Percentiles rank a stretch among this genome's conserved stretches.
Conservation (phyloP, 768 basidiomycete species). For the Dentipellis sp. region DNA sequence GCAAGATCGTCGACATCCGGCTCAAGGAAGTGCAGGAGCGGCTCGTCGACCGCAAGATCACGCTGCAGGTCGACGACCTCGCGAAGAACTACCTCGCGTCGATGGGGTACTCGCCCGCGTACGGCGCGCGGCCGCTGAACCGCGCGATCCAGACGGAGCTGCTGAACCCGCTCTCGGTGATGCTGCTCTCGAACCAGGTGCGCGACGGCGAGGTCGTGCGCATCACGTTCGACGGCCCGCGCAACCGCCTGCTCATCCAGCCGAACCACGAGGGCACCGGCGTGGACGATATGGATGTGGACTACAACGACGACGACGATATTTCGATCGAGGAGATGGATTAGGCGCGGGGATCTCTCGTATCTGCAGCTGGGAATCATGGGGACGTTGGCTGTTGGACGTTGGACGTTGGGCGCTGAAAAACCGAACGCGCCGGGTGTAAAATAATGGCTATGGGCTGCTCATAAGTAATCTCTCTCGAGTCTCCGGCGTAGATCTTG, state of each 20-base stretch:
- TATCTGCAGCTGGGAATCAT: neutral
- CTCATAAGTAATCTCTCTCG: no score
- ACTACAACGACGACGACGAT: conserved; percentile 44
- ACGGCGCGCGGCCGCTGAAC: conserved; percentile 90
- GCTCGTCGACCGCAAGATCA: conserved; percentile 72
- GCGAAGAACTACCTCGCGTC: conserved; percentile 71
- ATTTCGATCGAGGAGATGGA: conserved; percentile 69
- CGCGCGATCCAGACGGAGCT: conserved; percentile 88
- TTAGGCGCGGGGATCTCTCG: conserved; percentile 16
- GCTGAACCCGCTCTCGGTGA: conserved; percentile 80
- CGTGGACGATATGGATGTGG: conserved; percentile 47
- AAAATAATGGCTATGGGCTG: no score
- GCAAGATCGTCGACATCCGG: conserved; percentile 84
- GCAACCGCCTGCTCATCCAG: conserved; percentile 66
- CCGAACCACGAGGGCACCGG: conserved; percentile 70
- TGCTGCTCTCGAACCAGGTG: conserved; percentile 77
- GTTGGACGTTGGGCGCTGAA: no score
- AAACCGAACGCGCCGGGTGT: no score
- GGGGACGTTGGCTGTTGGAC: no score
- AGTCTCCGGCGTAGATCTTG: no score
- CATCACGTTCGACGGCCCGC: conserved; percentile 73
- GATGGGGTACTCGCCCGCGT: conserved; percentile 69
- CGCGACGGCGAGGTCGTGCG: conserved; percentile 71
- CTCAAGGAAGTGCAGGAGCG: conserved; percentile 80
- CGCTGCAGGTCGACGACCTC: conserved; percentile 62